A percentile compares a stretch with the other conserved stretches of the same genome.
Conservation (phyloP, 441 rosid species). For the Croton setiger region DNA sequence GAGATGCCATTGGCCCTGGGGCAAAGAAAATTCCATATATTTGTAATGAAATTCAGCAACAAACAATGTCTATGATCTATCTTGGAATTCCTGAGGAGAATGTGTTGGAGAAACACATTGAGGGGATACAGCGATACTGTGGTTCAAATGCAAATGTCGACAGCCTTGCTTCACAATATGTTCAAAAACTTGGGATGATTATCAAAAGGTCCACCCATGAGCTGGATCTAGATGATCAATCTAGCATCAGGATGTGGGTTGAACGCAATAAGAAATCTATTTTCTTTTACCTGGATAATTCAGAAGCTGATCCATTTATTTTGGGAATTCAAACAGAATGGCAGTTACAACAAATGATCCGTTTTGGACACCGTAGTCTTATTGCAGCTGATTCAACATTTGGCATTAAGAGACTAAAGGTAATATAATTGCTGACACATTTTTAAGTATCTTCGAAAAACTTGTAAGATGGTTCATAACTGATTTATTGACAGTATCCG, state of each 20-base stretch:
- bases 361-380: slow-evolving; percentile 83
- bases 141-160: slow-evolving; percentile 73
- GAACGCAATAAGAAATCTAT: slow-evolving; percentile 87
- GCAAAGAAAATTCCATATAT: slow-evolving; percentile 90
- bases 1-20: slow-evolving; percentile 96
- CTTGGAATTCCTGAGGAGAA: slow-evolving; percentile 96
- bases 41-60: slow-evolving; percentile 84
- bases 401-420: slow-evolving; percentile 93
- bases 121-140: slow-evolving; percentile 84
- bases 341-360: slow-evolving; percentile 93
- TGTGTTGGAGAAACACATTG: slow-evolving; percentile 89
- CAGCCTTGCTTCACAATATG: slow-evolving; percentile 88
- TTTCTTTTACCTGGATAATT: slow-evolving; percentile 77
- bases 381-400: slow-evolving; percentile 88
- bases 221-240: slow-evolving; percentile 87
- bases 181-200: slow-evolving; percentile 93
- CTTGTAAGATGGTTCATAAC: slow-evolving; percentile 11
- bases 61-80: slow-evolving; percentile 95
- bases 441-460: slow-evolving; percentile 8
- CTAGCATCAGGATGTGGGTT: slow-evolving; percentile 86
- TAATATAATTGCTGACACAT: slow-evolving; percentile 23
- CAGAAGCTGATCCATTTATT: slow-evolving; percentile 70
- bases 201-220: slow-evolving; percentile 86
- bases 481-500: slow-evolving; percentile 65
- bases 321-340: slow-evolving; percentile 95